Base-by-base conservation (phyloP, 257 asterid species). In the Ligustrum vulgare region DNA sequence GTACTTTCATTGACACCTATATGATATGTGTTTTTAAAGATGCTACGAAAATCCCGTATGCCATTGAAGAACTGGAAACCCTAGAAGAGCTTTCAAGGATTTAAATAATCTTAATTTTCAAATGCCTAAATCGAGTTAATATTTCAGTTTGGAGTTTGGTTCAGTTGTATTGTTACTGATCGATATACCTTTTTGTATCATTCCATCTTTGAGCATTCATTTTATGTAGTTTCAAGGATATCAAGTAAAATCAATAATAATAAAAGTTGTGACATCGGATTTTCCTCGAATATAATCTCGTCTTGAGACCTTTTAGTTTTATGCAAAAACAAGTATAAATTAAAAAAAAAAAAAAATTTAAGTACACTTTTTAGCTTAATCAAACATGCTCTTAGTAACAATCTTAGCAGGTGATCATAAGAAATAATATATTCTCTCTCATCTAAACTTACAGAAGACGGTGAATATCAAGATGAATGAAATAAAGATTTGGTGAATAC, bases 41-140 rank as follows among this genome's bases (percentile, higher is more conserved):
- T 69, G 68, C 72, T 74, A 56, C 11, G 75, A 7, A 73, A 76
- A 39, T 54, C 58, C 5, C 11, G 31, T 28, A 0, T 25, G n/a
- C n/a, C 9, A 28, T 28, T 28, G 56, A 11, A 51, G 22, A 56
- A 43, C 70, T 56, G 51, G 9, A 67, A 67, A n/a, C 8, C 20
- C 66, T 5, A 4, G 67, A 58, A 6, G 49, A 34, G 35, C 65
- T 54, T 41, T 41, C 11, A 41, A 28, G 31, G 31, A 28, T 28
- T 28, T 28, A 28, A 28, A 28, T 28, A 28, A 28, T 28, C 31
- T 28, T 28, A 28, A 28, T 28, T 37, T n/a, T 8, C 6, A 69
- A 56, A 5, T 23, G 5, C 69, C 4, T 9, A 45, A 56, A 18
- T 67, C 22, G 34, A 34, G 35, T 31, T 34, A 22, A 33, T 23